These are phyloP conservation scores for Knufia fluminis DNA, from an alignment of 2,329 filamentous ascomycete genomes.

Conservation along the genomic window DNA sequence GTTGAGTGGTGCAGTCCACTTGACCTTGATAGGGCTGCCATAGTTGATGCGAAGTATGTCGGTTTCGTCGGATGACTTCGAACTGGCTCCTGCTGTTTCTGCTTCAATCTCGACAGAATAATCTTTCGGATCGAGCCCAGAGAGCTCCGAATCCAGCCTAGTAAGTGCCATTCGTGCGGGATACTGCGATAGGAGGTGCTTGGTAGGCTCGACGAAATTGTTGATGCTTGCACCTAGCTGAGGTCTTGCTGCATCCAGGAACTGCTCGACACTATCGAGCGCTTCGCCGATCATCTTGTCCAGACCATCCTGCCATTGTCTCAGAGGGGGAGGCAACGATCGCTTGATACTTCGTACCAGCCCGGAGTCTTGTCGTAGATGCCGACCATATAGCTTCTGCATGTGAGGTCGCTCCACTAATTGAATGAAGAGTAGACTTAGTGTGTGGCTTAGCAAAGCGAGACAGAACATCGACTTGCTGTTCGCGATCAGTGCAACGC, in stretches of 20 bases:
- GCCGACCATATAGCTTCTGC: constrained; percentile 89
- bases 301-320: constrained; percentile 74
- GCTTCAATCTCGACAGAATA: constrained; percentile 71
- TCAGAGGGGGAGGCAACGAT: constrained; percentile 72
- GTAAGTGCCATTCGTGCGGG: constrained; percentile 78
- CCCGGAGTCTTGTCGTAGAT: constrained; percentile 76
- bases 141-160: constrained; percentile 66
- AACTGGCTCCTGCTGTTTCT: constrained; percentile 44
- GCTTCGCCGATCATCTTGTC: constrained; percentile 80
- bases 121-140: constrained; percentile 66
- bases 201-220: constrained; percentile 79
- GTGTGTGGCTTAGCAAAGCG: constrained; percentile 72
- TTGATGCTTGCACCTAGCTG: constrained; percentile 80
- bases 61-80: constrained; percentile 40
- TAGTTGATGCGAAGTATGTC: constrained; percentile 78
- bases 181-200: constrained; percentile 78
- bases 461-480: constrained; percentile 78
- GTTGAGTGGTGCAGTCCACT: constrained; percentile 78
- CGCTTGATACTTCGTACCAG: constrained; percentile 84
- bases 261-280: constrained; percentile 80
- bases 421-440: constrained; percentile 80
- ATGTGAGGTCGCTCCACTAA: constrained; percentile 94
- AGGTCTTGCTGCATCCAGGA: constrained; percentile 74
- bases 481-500: constrained; percentile 85
- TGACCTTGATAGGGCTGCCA: constrained; percentile 78